Conservation (phyloP, 805 yeast genomes). For the Jamesozyma gamospora region DNA sequence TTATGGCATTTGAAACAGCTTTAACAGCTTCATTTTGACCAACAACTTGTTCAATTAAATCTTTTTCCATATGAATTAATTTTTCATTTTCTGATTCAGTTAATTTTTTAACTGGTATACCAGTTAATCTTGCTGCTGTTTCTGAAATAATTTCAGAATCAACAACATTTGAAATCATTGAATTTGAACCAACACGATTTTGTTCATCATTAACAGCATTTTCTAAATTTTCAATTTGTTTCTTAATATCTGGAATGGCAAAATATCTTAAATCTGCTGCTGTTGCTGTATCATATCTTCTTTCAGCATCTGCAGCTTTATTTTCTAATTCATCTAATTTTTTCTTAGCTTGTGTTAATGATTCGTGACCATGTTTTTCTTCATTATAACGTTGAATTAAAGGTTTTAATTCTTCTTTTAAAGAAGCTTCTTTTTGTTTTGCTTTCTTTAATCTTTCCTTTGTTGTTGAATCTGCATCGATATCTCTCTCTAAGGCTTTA, state of each 20-base stretch:
- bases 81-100: constrained; percentile 93
- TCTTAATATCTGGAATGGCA: constrained; percentile 88
- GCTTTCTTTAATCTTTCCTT: constrained; percentile 72
- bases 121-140: constrained; percentile 94
- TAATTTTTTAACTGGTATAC: constrained; percentile 83
- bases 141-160: constrained; percentile 73
- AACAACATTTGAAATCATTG: constrained; percentile 89
- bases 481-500: constrained; percentile 87
- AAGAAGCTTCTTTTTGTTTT: constrained; percentile 54
- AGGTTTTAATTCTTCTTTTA: constrained; percentile 58
- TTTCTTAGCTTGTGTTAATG: constrained; percentile 67
- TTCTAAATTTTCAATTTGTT: constrained; percentile 68
- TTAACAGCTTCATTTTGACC: constrained; percentile 94
- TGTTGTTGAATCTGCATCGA: constrained; percentile 81
- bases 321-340: constrained; percentile 68
- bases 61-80: constrained; percentile 74
- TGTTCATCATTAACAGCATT: constrained; percentile 68
- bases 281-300: constrained; percentile 14
- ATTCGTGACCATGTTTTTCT: constrained; percentile 68
- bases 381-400: constrained; percentile 79
- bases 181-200: constrained; percentile 49
- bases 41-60: constrained; percentile 66
- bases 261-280: constrained; percentile 96
- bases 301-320: constrained; percentile 24
- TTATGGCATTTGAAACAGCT: constrained; percentile 86